phyloP scores from a whole-genome alignment of 257 asterid species.

The Gentiana macrophylla region DNA sequence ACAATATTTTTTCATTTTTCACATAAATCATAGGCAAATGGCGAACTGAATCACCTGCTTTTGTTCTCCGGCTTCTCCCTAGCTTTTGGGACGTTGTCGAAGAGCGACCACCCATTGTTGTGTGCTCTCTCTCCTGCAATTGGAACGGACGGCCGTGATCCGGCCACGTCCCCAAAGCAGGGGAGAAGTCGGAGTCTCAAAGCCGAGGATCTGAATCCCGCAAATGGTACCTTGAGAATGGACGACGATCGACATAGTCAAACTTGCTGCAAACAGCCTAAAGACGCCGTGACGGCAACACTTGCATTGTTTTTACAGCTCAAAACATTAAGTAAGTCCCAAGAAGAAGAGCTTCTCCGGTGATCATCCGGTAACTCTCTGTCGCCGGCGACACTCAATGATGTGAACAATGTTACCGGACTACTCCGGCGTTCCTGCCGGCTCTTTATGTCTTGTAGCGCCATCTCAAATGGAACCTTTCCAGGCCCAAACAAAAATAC shows the following conservation, averaged over 20 bases:
- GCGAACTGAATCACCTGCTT: too few relatives aligned
- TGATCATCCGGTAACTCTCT: background rate
- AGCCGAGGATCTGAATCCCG: too few relatives aligned
- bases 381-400: background rate
- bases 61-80: too few relatives aligned
- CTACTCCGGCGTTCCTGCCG: conserved; percentile 37
- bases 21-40: too few relatives aligned
- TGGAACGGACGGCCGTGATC: too few relatives aligned
- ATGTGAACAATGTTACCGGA: background rate
- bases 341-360: conserved; percentile 28
- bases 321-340: conserved; percentile 35
- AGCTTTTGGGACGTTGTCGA: too few relatives aligned
- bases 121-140: too few relatives aligned
- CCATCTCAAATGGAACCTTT: conserved; percentile 47
- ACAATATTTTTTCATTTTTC: too few relatives aligned
- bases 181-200: too few relatives aligned
- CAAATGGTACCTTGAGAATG: background rate
- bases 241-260: background rate
- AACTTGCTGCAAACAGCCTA: conserved; percentile 20
- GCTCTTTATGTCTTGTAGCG: conserved; percentile 42
- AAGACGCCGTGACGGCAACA: conserved; percentile 37
- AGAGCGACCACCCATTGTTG: too few relatives aligned
- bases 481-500: conserved; percentile 41
- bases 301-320: conserved; percentile 47
- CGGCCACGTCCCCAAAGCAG: too few relatives aligned